Base-by-base conservation (phyloP, 1,139 yeast genomes). In the Candida sp. region DNA sequence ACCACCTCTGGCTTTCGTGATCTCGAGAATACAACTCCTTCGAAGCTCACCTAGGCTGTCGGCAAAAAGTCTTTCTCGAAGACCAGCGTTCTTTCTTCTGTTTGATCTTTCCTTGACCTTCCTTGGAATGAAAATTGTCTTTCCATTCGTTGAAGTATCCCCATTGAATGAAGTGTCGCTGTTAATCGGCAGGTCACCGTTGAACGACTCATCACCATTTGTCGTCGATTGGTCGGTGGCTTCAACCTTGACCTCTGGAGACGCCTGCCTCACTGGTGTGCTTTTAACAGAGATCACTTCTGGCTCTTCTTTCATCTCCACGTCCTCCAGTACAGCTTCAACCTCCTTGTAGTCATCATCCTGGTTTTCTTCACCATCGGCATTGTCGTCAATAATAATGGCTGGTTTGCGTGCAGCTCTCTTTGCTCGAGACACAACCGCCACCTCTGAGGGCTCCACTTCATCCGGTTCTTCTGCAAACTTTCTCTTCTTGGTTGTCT, bases 1-100 rank as follows among this genome's bases (percentile, higher is more conserved):
- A n/a, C 83, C 83, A 4, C 80, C 82, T 5, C 64, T 55, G 30
- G 68, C 70, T 46, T 73, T 69, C 3, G 80, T 66, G 1, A 77
- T 57, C 5, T 72, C 67, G 7, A 77, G 43, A 30, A 80, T 53
- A 12, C 61, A 68, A 3, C 60, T 59, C 40, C 81, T 62, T 54
- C 86, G 68, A 52, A 60, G 68, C 5, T 58, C 62, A 4, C 78
- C 65, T 50, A 65, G 64, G 25, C 62, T 49, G 34, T 53, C 56
- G 7, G 47, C 47, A 28, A 5, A 40, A 8, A 9, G 25, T 31
- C 42, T 23, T 7, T 40, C 37, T 26, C 40, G 32, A 8, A 30
- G 26, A 25, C 27, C 30, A 7, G 17, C 7, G 12, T 5, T 43
- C 27, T n/a, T 34, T 22, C 25, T 23, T 27, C 33, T 17, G 32